A percentile compares a stretch with the other conserved stretches of the same genome.
Conservation (phyloP, 805 yeast genomes). For the Candida alai region DNA sequence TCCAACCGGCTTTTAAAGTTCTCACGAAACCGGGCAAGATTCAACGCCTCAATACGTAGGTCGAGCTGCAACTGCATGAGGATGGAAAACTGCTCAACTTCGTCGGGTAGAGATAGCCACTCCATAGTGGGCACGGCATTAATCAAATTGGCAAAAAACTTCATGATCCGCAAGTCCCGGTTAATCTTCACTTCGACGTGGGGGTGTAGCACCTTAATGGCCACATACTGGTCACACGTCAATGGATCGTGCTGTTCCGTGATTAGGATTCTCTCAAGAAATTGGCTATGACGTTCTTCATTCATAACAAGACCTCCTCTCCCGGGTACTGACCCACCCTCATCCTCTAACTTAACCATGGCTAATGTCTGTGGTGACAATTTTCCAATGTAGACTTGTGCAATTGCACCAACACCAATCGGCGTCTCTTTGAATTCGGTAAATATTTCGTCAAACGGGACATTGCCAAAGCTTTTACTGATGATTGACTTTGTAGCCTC, state of each 20-base stretch:
- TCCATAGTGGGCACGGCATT: slow-evolving; percentile 90
- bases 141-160: slow-evolving; percentile 66
- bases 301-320: slow-evolving; percentile 12
- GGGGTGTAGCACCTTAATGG: slow-evolving; percentile 92
- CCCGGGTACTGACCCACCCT: no score
- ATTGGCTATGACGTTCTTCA: slow-evolving; percentile 12
- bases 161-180: slow-evolving; percentile 83
- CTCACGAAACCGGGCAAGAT: slow-evolving; percentile 64
- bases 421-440: slow-evolving; percentile 74
- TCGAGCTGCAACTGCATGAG: slow-evolving; percentile 90
- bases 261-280: slow-evolving; percentile 31
- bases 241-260: slow-evolving; percentile 31
- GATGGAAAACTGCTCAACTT: slow-evolving; percentile 80
- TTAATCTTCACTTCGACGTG: slow-evolving; percentile 65
- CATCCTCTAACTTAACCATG: slow-evolving; percentile 28
- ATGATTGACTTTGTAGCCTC: slow-evolving; percentile 56
- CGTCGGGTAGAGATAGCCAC: slow-evolving; percentile 94
- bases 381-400: slow-evolving; percentile 84
- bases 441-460: slow-evolving; percentile 69
- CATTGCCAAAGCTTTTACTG: slow-evolving; percentile 51
- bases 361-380: slow-evolving; percentile 45
- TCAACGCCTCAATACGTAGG: slow-evolving; percentile 82
- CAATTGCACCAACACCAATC: slow-evolving; percentile 97
- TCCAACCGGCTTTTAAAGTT: slow-evolving; percentile 59
- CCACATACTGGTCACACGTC: slow-evolving; percentile 58